Conservation (phyloP, 805 yeast species). For the Zygotorulaspora chibaensis region DNA sequence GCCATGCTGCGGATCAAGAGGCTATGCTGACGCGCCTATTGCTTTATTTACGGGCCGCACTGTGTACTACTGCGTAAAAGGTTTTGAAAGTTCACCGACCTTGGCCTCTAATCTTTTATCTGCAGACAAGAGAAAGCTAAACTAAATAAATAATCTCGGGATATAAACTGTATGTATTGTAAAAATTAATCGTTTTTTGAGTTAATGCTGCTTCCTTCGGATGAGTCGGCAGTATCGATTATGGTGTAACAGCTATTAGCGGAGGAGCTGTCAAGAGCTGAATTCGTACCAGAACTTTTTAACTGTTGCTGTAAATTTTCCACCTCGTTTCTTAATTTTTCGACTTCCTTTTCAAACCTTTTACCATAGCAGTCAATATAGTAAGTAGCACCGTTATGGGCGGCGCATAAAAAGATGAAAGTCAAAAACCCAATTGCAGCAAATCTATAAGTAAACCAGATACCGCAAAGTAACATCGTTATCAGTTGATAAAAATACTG, state of each 20-base stretch:
- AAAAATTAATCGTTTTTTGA: slow-evolving; percentile 4
- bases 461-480: slow-evolving; percentile 84
- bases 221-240: slow-evolving; percentile 8
- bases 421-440: slow-evolving; percentile 66
- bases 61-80: no score
- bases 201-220: slow-evolving; percentile 11
- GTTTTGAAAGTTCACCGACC: no score
- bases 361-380: slow-evolving; percentile 90
- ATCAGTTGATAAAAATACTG: slow-evolving; percentile 83
- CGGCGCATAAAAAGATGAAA: slow-evolving; percentile 71
- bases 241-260: slow-evolving; percentile 5
- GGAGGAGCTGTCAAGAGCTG: slow-evolving; percentile 5
- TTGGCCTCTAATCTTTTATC: no score
- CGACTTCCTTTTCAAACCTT: slow-evolving; percentile 81
- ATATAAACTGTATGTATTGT: neutral
- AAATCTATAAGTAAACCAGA: slow-evolving; percentile 71
- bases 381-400: slow-evolving; percentile 92
- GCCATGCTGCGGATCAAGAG: no score
- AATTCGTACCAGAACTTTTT: slow-evolving; percentile 4
- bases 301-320: slow-evolving; percentile 48
- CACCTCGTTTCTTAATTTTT: slow-evolving; percentile 66
- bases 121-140: no score
- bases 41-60: no score
- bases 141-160: neutral
- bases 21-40: no score